Evolutionary conservation across 2,329 filamentous ascomycete species (phyloP).

Genomic region (Colletotrichum viniferum): DNA sequence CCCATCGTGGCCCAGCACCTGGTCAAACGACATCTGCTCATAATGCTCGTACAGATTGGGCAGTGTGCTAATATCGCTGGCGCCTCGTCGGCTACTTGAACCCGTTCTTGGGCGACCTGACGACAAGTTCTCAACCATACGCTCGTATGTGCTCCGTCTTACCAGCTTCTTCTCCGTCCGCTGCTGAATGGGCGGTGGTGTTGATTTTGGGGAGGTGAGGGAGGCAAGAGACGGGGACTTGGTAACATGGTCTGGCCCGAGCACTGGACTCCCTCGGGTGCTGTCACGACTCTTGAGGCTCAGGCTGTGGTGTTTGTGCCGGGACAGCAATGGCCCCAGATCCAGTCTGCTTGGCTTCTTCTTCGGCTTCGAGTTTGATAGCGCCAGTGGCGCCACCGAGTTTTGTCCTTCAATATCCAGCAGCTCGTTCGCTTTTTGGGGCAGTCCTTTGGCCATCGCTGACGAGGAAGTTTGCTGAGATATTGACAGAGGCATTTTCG

Average conservation of each 20-base stretch:
- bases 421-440: slow-evolving; percentile 49
- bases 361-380: slow-evolving; percentile 40
- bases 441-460: slow-evolving; percentile 61
- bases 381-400: slow-evolving; percentile 21
- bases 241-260: slow-evolving; percentile 40
- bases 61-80: slow-evolving; percentile 39
- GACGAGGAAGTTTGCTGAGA: slow-evolving; percentile 64
- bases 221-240: slow-evolving; percentile 50
- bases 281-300: slow-evolving; percentile 14
- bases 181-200: slow-evolving; percentile 29
- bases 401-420: slow-evolving; percentile 48
- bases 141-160: slow-evolving; percentile 40
- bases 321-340: slow-evolving; percentile 46
- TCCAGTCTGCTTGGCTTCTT: slow-evolving; percentile 56
- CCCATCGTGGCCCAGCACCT: slow-evolving; percentile 33
- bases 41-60: slow-evolving; percentile 63
- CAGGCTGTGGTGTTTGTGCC: slow-evolving; percentile 28
- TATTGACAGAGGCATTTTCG: slow-evolving; percentile 59
- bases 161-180: slow-evolving; percentile 32
- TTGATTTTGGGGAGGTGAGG: slow-evolving; percentile 30
- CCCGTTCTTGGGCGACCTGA: slow-evolving; percentile 16
- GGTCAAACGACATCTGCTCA: slow-evolving; percentile 58
- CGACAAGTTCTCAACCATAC: neutral
- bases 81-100: slow-evolving; percentile 12
- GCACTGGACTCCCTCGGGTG: slow-evolving; percentile 22